These are phyloP conservation scores for Colletotrichum tabaci DNA, from an alignment of 2,329 filamentous ascomycete species.

Conservation along the genomic window DNA sequence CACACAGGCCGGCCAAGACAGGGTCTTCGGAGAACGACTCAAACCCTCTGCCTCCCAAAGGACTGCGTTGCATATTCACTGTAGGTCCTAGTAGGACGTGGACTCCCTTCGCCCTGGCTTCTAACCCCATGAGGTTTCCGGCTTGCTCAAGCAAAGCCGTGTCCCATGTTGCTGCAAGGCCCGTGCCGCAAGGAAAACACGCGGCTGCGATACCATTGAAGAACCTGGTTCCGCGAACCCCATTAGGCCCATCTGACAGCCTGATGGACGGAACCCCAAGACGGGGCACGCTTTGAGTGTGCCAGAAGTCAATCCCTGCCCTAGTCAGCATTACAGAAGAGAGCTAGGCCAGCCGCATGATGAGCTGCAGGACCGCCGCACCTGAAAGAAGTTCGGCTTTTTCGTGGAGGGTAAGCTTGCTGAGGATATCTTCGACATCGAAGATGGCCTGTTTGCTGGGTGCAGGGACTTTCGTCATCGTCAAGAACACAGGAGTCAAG, in stretches of 20 bases:
- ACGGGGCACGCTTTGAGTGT: constrained; percentile 37
- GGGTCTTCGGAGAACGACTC: constrained; percentile 90
- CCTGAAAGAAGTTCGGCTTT: constrained; percentile 68
- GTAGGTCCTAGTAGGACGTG: constrained; percentile 70
- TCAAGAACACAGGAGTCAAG: neutral
- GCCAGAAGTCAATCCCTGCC: constrained; percentile 38
- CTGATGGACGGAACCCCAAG: constrained; percentile 38
- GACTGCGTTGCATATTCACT: constrained; percentile 71
- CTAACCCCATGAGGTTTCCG: constrained; percentile 26
- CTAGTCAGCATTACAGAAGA: constrained; percentile 13
- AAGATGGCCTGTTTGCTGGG: constrained; percentile 55
- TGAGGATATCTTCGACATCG: constrained; percentile 67
- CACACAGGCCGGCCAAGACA: constrained; percentile 73
- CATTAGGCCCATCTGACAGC: constrained; percentile 42
- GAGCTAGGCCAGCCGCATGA: no score
- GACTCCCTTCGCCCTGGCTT: constrained; percentile 17
- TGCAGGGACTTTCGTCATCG: neutral
- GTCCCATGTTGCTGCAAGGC: constrained; percentile 41
- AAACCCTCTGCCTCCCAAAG: constrained; percentile 86
- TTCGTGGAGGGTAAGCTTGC: constrained; percentile 66
- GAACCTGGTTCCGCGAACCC: constrained; percentile 55
- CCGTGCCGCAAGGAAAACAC: constrained; percentile 66
- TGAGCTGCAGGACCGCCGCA: constrained; percentile 41
- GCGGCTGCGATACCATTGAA: constrained; percentile 56
- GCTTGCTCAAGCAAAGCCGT: constrained; percentile 26